phyloP scores from a whole-genome alignment of 1,284 basidiomycete species.

The Jaminaea rosea region DNA sequence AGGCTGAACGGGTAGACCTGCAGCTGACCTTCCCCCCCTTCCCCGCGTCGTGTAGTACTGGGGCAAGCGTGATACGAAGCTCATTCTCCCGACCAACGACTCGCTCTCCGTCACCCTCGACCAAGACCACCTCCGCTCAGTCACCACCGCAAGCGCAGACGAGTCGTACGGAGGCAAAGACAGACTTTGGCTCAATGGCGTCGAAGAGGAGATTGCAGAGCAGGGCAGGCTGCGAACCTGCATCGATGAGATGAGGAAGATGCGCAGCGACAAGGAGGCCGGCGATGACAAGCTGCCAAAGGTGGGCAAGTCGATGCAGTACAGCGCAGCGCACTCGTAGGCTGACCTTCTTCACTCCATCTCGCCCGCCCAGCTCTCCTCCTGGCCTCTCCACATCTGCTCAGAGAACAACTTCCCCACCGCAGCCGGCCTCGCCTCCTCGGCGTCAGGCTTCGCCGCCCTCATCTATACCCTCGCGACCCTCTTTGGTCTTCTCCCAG shows the following conservation, averaged over 20 bases:
- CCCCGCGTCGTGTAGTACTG: conserved; percentile 53
- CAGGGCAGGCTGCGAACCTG: conserved; percentile 74
- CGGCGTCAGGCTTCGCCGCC: conserved; percentile 92
- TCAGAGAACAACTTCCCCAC: conserved; percentile 99
- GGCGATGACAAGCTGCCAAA: conserved; percentile 26
- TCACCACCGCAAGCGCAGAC: conserved; percentile 82
- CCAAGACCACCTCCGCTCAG: conserved; percentile 88
- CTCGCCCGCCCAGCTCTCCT: conserved; percentile 32
- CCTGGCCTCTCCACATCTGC: conserved; percentile 57
- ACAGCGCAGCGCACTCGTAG: no score
- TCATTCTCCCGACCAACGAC: conserved; percentile 95
- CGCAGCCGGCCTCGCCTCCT: conserved; percentile 92
- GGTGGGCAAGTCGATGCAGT: conserved; percentile 10
- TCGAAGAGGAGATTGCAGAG: conserved; percentile 75
- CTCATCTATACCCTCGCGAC: conserved; percentile 79
- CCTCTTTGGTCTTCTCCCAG: conserved; percentile 69
- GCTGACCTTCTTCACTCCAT: neutral
- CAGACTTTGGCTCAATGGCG: conserved; percentile 87
- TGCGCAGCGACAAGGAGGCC: conserved; percentile 66
- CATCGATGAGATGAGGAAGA: conserved; percentile 73
- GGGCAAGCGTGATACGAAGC: conserved; percentile 91
- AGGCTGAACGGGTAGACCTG: neutral
- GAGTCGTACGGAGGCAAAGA: conserved; percentile 60
- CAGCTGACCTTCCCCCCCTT: neutral
- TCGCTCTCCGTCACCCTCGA: conserved; percentile 93